phyloP scores from a whole-genome alignment of 768 basidiomycete species.

The Hypsizygus marmoreus region DNA sequence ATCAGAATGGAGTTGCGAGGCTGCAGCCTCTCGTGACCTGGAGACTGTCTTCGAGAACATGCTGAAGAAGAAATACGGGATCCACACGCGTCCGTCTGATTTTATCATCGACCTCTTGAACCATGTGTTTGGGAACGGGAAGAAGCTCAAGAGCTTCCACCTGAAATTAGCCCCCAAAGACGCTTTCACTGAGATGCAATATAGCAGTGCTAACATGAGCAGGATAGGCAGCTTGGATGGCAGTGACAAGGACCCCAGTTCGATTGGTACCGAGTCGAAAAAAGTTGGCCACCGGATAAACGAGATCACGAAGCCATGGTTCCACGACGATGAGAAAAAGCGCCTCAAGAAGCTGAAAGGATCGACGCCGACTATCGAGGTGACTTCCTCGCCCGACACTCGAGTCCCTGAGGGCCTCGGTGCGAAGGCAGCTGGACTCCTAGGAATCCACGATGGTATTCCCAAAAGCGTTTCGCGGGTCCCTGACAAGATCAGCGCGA shows the following conservation, averaged over 20 bases:
- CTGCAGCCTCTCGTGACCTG: constrained; percentile 42
- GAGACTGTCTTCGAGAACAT: constrained; percentile 64
- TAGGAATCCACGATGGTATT: constrained; percentile 25
- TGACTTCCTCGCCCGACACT: constrained; percentile 19
- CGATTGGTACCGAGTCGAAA: constrained; percentile 26
- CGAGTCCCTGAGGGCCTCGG: constrained; percentile 24
- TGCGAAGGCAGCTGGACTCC: constrained; percentile 28
- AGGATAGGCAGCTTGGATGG: constrained; percentile 1
- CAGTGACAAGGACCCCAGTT: constrained; percentile 22
- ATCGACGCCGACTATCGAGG: constrained; percentile 22
- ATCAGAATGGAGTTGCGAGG: constrained; percentile 43
- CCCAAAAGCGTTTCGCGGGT: constrained; percentile 17
- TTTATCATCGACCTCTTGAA: constrained; percentile 48
- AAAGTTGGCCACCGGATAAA: constrained; percentile 21
- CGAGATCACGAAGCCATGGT: constrained; percentile 31
- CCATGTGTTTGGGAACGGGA: constrained; percentile 52
- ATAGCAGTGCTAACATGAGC: not conserved
- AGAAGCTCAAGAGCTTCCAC: constrained; percentile 50
- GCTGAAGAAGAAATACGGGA: constrained; percentile 51
- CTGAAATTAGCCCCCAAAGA: constrained; percentile 56
- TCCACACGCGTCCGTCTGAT: constrained; percentile 54
- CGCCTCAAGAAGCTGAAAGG: constrained; percentile 22
- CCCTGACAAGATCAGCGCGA: constrained; percentile 32
- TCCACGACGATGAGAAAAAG: constrained; percentile 35
- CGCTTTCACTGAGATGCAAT: constrained; percentile 4